Evolutionary conservation across 2,329 filamentous ascomycete genomes (phyloP), one percentile per base, ranked within the genome.

Genomic region (Diaporthe australafricana): DNA sequence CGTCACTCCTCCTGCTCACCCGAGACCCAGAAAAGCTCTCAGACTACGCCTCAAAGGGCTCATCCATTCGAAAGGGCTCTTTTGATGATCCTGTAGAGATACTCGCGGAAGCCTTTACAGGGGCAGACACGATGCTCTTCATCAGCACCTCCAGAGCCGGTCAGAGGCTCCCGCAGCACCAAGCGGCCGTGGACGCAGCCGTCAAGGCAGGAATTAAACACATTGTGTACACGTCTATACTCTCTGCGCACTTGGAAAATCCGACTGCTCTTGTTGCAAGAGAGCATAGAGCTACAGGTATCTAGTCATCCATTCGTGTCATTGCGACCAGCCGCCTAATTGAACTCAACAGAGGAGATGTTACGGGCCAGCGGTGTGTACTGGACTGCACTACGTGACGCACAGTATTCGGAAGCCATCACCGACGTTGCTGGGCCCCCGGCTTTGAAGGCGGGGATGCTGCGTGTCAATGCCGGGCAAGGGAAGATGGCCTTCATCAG

Each of bases 171-270:
- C 57, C 57, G 11, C 57, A 63, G 7, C 57, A 63, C 27, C 57
- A 63, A n/a, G 40, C 57, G 12, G 57, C 57, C 8, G 57, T 63
- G 25, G 57, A 63, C 5, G 57, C 57, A 1, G 57, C 57, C 3
- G 40, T 47, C 2, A 63, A 63, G 8, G 57, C 57, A 22, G 57
- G 57, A 1, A 22, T 63, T 20, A 63, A 32, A 4, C 57, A 63
- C n/a, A 63, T 63, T 17, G 57, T 63, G 57, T 63, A 63, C 27
- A 63, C 57, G 17, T 63, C 57, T 8, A 63, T 63, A 14, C 7
- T 63, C 20, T 63, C 57, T 22, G 57, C 57, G 27, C 57, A 63
- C 14, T 47, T 63, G 27, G 57, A 47, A 27, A 63, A 47, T 2
- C 57, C 57, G 1, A 63, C 57, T 5, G 57, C 57, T 4, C 40